Percentiles rank a stretch among this genome's conserved stretches.
Evolutionary conservation across 331 rosid genomes (phyloP).

Genomic region (Quercus phellos): DNA sequence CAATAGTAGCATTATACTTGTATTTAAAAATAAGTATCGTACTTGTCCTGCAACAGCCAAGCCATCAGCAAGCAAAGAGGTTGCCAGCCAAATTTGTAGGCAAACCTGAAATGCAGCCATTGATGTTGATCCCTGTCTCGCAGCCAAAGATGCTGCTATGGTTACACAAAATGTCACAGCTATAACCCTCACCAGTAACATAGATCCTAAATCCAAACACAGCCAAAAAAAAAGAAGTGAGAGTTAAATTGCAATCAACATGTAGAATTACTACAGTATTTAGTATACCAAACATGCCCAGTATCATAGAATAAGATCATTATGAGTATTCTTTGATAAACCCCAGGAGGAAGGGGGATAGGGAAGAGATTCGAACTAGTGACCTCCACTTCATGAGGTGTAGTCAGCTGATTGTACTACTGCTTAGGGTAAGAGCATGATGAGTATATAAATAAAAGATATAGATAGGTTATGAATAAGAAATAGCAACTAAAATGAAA

Average conservation of each 20-base stretch:
- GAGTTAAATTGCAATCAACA: not conserved
- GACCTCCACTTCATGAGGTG: too few relatives aligned
- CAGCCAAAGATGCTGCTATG: constrained; percentile 87
- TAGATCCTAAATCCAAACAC: constrained; percentile 50
- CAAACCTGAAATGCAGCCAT: constrained; percentile 99
- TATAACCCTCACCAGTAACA: constrained; percentile 77
- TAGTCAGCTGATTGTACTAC: too few relatives aligned
- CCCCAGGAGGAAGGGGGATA: too few relatives aligned
- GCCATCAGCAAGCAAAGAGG: constrained; percentile 92
- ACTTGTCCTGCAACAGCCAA: constrained; percentile 98
- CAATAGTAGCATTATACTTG: not conserved
- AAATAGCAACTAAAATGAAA: too few relatives aligned
- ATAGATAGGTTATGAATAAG: too few relatives aligned
- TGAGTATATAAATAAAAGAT: too few relatives aligned
- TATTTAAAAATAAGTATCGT: constrained; percentile 6
- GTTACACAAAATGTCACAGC: constrained; percentile 97
- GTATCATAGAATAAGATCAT: too few relatives aligned
- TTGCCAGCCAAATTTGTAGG: constrained; percentile 88
- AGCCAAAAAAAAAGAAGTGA: not conserved
- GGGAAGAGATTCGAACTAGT: too few relatives aligned
- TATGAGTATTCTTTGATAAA: too few relatives aligned
- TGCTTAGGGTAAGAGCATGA: too few relatives aligned
- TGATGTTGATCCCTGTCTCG: constrained; percentile 73
- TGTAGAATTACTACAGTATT: too few relatives aligned
- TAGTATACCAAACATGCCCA: too few relatives aligned